Base-by-base conservation (phyloP, 306 rosid genomes). In the Sesbania bispinosa region DNA sequence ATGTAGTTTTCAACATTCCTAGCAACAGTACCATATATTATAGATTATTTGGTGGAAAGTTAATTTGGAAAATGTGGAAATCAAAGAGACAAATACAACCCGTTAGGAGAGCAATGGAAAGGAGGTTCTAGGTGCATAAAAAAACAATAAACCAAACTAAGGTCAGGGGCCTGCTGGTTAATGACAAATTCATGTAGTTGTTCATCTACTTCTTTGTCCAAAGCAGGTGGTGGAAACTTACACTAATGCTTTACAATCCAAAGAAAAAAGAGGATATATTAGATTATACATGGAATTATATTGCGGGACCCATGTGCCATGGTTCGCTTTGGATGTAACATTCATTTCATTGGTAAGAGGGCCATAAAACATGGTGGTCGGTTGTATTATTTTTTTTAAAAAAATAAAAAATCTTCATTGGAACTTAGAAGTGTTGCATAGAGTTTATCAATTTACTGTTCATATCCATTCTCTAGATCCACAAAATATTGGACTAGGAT, bases 121-220 rank as follows among this genome's bases (percentile, higher is more conserved):
- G 60, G 21, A 60, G 57, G 69, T 30, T 43, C 10, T 45, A 67
- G 38, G 18, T n/a, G 21, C 23, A 69, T 35, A n/a, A 35, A 18
- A 67, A 57, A 35, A 58, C 48, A 47, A 47, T 26, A 15, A 69
- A 21, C 45, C 50, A 29, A 71, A 61, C 68, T 46, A 67, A 55
- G 54, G 64, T 74, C 54, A n/a, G 14, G 55, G 33, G 65, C 67
- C 66, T 14, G 43, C 53, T 10, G 52, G 52, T 43, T 42, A 52
- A 19, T 42, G 19, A 39, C 67, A 43, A 32, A 32, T 38, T 62
- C 24, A 10, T 14, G 52, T 75, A 7, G 26, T 30, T 16, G 19
- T 48, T n/a, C 81, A 18, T 77, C 9, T 29, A 7, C 50, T 51
- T 67, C 55, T 41, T 70, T 52, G 36, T 30, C 61, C 5, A 21